A percentile compares a stretch with the other conserved stretches of the same genome.
Conservation (phyloP, 208 protist species). For the Endotrypanum monterogeii region DNA sequence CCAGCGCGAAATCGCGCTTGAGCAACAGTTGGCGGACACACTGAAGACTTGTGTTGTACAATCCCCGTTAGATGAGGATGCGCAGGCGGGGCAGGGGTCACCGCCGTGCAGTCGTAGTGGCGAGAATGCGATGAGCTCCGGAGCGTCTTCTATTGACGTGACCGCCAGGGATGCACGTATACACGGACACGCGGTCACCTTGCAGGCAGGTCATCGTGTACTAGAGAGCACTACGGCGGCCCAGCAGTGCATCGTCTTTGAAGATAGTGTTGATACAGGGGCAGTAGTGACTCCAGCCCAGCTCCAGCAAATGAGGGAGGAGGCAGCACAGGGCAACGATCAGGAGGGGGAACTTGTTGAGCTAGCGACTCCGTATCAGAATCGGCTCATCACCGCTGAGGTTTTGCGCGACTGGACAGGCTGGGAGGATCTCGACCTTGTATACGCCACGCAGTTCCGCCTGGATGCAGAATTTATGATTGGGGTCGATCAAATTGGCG, state of each 20-base stretch:
- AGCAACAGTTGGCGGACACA: not conserved
- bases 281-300: conserved; percentile 5
- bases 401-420: conserved; percentile 75
- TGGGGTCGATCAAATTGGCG: conserved; percentile 61
- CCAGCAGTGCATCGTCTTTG: conserved; percentile 9
- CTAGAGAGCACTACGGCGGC: not conserved
- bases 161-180: not conserved
- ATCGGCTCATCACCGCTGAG: conserved; percentile 54
- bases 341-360: not conserved
- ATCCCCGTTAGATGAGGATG: not conserved
- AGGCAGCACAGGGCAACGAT: not conserved
- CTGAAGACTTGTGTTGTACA: not conserved
- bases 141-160: not conserved
- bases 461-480: conserved; percentile 59
- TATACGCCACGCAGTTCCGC: conserved; percentile 64
- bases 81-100: not conserved
- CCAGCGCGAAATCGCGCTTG: not conserved
- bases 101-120: not conserved
- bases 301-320: conserved; percentile 7
- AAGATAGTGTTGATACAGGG: conserved; percentile 6
- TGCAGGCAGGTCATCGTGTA: not conserved
- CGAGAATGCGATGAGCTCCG: conserved; percentile 2
- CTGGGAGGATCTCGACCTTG: conserved; percentile 73
- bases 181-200: not conserved
- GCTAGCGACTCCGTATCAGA: conserved; percentile 14